Base-by-base conservation (phyloP, 2,329 filamentous ascomycete species). In the Ophiosphaerella korrae region DNA sequence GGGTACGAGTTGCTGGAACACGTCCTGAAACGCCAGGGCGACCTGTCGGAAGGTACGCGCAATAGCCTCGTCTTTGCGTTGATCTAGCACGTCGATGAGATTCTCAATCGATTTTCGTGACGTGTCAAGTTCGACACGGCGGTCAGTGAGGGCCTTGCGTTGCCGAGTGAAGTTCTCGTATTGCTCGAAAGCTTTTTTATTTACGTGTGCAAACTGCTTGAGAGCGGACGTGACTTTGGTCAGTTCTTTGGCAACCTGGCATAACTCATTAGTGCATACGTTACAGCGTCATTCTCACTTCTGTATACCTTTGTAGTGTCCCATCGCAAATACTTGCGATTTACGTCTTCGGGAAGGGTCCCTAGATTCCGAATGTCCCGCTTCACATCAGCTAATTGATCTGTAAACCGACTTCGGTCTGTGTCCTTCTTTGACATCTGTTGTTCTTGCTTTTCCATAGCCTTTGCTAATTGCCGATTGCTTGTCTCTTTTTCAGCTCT, bases 131-230 rank as follows among this genome's bases (percentile, higher is more conserved):
- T 97, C 94, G 63, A 88, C 84, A 42, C 93, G 86, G 61, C 94
- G 88, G 67, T 89, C 88, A 42, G 89, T 89, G 14, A 99, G 81
- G 18, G 88, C 88, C 55, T 96, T 92, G 50, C 95, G 88, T 75
- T 97, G 91, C 43, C 87, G 89, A 7, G 93, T 97, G 73, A 97
- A 99, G 77, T 88, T 96, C 77, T 93, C 95, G 79, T 97, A 99
- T 74, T 99, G 94, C 75, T 99, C 95, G 70, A 97, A 96, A 0
- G 94, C 94, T 77, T 99, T 97, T 78, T 97, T 99, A 83, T 99
- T 99, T 77, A 99, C 92, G 67, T 97, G 91, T 48, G 92, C 91
- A 77, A 94, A 97, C 72, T 97, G 96, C 78, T 97, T 97, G 47
- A 97, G 81, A 0, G 89, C 87, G 63, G 96, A 90, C 57, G 96